Percentiles rank a stretch among this genome's conserved stretches.
phyloP scores from a whole-genome alignment of 305 asterid genomes.

The Fraxinus platypoda region DNA sequence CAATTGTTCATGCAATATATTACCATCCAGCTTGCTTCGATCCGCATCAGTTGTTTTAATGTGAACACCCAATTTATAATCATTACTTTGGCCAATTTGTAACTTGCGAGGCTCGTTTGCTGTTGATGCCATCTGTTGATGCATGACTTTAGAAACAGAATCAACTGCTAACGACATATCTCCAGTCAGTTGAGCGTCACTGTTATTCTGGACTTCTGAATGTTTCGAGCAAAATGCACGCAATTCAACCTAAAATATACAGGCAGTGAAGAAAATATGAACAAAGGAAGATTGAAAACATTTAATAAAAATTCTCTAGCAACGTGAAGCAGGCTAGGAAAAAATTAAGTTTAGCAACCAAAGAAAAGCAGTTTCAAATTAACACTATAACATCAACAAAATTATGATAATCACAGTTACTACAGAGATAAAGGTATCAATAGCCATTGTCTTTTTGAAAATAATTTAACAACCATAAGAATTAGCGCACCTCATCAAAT shows the following conservation, averaged over 20 bases:
- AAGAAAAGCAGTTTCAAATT: background rate
- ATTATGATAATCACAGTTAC: background rate
- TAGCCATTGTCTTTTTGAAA: background rate
- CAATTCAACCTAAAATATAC: slow-evolving; percentile 69
- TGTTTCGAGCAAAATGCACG: slow-evolving; percentile 95
- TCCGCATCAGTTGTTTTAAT: slow-evolving; percentile 38
- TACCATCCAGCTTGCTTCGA: slow-evolving; percentile 43
- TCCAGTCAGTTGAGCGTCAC: slow-evolving; percentile 42
- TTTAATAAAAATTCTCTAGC: background rate
- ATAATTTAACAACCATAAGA: slow-evolving; percentile 11
- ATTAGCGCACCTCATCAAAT: slow-evolving; percentile 77
- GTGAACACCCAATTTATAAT: slow-evolving; percentile 30
- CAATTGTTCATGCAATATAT: slow-evolving; percentile 35
- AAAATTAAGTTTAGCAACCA: background rate
- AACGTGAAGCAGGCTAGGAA: slow-evolving; percentile 5
- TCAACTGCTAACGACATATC: slow-evolving; percentile 45
- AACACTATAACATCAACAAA: background rate
- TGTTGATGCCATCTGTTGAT: slow-evolving; percentile 18
- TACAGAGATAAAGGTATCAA: background rate
- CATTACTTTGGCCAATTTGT: slow-evolving; percentile 35
- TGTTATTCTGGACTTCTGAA: slow-evolving; percentile 56
- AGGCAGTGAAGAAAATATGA: slow-evolving; percentile 21
- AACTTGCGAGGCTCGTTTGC: slow-evolving; percentile 30
- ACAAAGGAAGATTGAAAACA: background rate
- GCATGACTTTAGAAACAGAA: slow-evolving; percentile 36